Evolutionary conservation across 495 filamentous ascomycete species (phyloP).

Genomic region (Corynascus novoguineensis): DNA sequence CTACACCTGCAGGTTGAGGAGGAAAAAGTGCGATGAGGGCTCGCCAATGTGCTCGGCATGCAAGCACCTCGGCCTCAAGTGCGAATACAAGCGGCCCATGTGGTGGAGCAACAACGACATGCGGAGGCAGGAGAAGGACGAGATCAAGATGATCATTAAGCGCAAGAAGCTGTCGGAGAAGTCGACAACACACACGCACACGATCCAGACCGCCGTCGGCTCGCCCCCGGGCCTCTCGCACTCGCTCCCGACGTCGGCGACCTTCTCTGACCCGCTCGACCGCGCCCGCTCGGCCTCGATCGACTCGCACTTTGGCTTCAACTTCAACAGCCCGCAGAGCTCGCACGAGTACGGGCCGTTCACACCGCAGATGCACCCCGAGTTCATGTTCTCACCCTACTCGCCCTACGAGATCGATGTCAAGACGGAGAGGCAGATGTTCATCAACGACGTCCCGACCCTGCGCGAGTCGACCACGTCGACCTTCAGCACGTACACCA

Average conservation of each 20-base stretch:
- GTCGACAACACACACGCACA: slow-evolving; percentile 47
- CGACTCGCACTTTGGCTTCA: slow-evolving; percentile 71
- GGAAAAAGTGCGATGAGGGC: slow-evolving; percentile 98
- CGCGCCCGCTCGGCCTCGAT: slow-evolving; percentile 68
- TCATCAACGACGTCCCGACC: slow-evolving; percentile 81
- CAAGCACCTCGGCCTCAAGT: slow-evolving; percentile 75
- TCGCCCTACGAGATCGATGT: slow-evolving; percentile 91
- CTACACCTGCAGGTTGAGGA: slow-evolving; percentile 89
- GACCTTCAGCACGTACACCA: slow-evolving; percentile 78
- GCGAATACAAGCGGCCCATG: slow-evolving; percentile 92
- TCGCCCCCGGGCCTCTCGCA: slow-evolving; percentile 77
- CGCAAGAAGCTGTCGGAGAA: slow-evolving; percentile 91
- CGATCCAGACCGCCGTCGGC: slow-evolving; percentile 47
- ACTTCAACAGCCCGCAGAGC: slow-evolving; percentile 61
- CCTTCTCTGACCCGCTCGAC: slow-evolving; percentile 66
- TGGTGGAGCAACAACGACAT: slow-evolving; percentile 95
- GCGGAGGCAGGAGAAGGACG: slow-evolving; percentile 80
- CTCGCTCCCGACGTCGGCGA: slow-evolving; percentile 74
- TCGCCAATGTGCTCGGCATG: slow-evolving; percentile 82
- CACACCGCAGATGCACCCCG: slow-evolving; percentile 45
- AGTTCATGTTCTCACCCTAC: slow-evolving; percentile 51
- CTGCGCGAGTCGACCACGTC: slow-evolving; percentile 77
- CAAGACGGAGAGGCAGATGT: slow-evolving; percentile 91
- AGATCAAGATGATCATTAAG: slow-evolving; percentile 96
- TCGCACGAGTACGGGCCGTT: slow-evolving; percentile 58